phyloP scores from a whole-genome alignment of 179 eudicot genomes.

The Patellifolia procumbens region DNA sequence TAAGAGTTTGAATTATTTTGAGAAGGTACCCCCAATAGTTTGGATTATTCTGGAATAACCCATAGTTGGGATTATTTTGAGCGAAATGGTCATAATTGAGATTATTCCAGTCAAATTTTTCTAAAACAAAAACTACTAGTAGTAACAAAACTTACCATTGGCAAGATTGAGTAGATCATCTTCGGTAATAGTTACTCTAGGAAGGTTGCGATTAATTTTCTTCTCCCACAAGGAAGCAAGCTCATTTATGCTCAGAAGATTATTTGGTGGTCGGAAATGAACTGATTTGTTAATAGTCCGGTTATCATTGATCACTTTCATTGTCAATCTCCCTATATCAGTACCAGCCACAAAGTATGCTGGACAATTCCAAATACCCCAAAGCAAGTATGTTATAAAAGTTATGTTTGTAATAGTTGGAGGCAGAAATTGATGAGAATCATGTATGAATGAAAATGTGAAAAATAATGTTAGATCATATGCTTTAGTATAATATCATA shows the following conservation, averaged over 20 bases:
- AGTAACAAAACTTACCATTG: conserved; percentile 29
- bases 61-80: too few relatives aligned
- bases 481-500: too few relatives aligned
- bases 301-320: conserved; percentile 43
- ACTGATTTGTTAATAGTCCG: conserved; percentile 55
- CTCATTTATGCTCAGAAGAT: conserved; percentile 54
- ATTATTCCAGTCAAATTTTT: too few relatives aligned
- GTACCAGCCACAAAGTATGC: conserved; percentile 56
- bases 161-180: conserved; percentile 54
- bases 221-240: conserved; percentile 66
- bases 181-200: conserved; percentile 54
- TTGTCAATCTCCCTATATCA: conserved; percentile 60
- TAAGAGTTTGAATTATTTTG: too few relatives aligned
- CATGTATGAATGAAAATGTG: too few relatives aligned
- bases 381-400: background rate
- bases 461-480: too few relatives aligned
- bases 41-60: too few relatives aligned
- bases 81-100: too few relatives aligned
- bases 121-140: too few relatives aligned
- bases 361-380: background rate
- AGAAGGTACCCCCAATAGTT: too few relatives aligned
- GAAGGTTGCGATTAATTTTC: conserved; percentile 52
- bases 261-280: conserved; percentile 59
- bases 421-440: too few relatives aligned
- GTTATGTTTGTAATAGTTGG: too few relatives aligned